Base-by-base conservation (phyloP, 2,329 filamentous ascomycete genomes). In the Penicillium fuscoglaucum region DNA sequence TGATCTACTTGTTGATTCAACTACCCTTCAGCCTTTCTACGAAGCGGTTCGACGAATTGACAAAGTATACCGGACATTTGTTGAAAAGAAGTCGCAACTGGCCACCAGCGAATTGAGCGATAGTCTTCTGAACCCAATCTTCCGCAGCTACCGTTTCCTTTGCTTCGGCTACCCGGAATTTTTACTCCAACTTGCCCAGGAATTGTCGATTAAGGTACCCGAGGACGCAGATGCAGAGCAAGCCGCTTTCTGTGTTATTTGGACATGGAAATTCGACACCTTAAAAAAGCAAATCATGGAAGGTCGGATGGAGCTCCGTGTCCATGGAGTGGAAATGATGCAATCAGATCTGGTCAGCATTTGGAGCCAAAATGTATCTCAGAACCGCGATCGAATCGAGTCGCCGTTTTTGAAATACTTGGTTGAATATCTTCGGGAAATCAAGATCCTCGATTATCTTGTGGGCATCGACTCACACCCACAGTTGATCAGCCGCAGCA, bases 391-490 rank as follows among this genome's bases (percentile, higher is more conserved):
- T 82, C 65, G 29, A 1, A 47, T 21, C 7, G 51, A 53, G 21
- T 21, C 80, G 83, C 40, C 48, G 1, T 80, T 90, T 49, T 79
- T 93, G 62, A 80, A 83, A 13, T 88, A 89, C 66, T 78, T 96
- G 53, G 86, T 90, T 6, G 79, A 84, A 26, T 88, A 90, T 63
- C 79, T 98, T 35, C 80, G 88, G 17, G 77, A 82, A 7, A 88
- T 89, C 40, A 86, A 87, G 53, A 79, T 98, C 28, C 84, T 96
- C 26, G 86, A 92, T 59, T 98, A 97, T 74, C 87, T 99, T 46
- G 84, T 97, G 52, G 91, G 93, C 2, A 87, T 93, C 15, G 92
- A 92, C 56, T 97, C 93, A 33, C 95, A 98, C 69, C 91, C 93
- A 1, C 92, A 96, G 70, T 86, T 98, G 53, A 95, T 96, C 21